A percentile compares a stretch with the other conserved stretches of the same genome.
These are phyloP conservation scores for Ceratocystiopsis minuta DNA, from an alignment of 2,329 filamentous ascomycete genomes.

Conservation along the genomic window DNA sequence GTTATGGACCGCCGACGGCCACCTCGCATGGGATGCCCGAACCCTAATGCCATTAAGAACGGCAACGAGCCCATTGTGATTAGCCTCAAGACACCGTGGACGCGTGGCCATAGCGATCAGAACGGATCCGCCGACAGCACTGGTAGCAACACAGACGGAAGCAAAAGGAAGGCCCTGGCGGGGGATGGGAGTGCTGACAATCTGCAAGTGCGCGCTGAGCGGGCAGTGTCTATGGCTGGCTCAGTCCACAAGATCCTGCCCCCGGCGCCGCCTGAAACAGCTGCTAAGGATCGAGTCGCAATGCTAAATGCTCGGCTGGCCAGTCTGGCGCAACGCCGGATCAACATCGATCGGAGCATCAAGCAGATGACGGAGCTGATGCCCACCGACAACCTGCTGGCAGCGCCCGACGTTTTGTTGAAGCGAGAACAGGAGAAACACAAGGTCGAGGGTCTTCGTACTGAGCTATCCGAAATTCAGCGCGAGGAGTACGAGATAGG, in stretches of 20 bases:
- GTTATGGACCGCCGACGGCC: conserved; percentile 24
- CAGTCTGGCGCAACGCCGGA: conserved; percentile 45
- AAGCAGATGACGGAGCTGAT: conserved; percentile 63
- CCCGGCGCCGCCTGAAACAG: conserved; percentile 39
- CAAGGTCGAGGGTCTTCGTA: conserved; percentile 47
- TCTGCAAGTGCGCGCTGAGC: no score
- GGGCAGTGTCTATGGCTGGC: conserved; percentile 16
- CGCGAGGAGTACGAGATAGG: conserved; percentile 65
- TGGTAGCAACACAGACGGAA: conserved; percentile 1
- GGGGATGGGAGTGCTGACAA: no score
- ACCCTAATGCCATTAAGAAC: conserved; percentile 4
- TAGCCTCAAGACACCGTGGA: conserved; percentile 18
- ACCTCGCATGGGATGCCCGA: conserved; percentile 12
- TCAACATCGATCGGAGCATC: conserved; percentile 56
- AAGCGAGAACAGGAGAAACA: conserved; percentile 39
- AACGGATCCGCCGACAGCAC: conserved; percentile 3
- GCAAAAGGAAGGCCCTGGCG: conserved; percentile 3
- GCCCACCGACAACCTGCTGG: conserved; percentile 50
- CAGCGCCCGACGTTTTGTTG: conserved; percentile 42
- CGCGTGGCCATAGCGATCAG: conserved; percentile 8
- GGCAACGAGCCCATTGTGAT: conserved; percentile 15
- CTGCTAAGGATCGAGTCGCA: conserved; percentile 43
- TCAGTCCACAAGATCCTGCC: conserved; percentile 39
- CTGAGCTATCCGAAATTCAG: conserved; percentile 54
- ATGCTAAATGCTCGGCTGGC: conserved; percentile 48